phyloP scores from a whole-genome alignment of 2,329 filamentous ascomycete genomes.

The Pseudogymnoascus sp. region DNA sequence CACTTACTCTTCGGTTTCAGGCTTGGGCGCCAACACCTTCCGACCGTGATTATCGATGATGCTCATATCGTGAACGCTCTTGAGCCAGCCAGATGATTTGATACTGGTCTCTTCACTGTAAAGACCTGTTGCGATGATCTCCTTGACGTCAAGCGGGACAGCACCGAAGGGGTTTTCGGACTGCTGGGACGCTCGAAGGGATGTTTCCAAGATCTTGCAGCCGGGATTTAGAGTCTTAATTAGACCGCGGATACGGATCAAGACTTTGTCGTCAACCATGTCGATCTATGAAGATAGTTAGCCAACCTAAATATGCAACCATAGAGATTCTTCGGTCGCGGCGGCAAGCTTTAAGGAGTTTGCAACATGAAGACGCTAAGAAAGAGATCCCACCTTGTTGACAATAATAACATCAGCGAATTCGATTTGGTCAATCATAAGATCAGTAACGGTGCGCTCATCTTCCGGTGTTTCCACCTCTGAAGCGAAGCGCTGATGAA shows the following conservation, averaged over 20 bases:
- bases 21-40: slow-evolving; percentile 54
- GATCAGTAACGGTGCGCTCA: slow-evolving; percentile 64
- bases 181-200: slow-evolving; percentile 42
- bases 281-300: slow-evolving; percentile 25
- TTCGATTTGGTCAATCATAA: slow-evolving; percentile 72
- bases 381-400: slow-evolving; percentile 56
- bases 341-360: not conserved
- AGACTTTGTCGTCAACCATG: slow-evolving; percentile 30
- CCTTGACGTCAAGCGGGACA: slow-evolving; percentile 38
- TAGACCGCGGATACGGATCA: slow-evolving; percentile 42
- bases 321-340: not conserved
- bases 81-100: slow-evolving; percentile 60
- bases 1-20: slow-evolving; percentile 57
- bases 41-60: slow-evolving; percentile 46
- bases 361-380: not conserved
- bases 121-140: slow-evolving; percentile 57
- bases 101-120: slow-evolving; percentile 59
- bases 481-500: slow-evolving; percentile 51
- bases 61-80: slow-evolving; percentile 61
- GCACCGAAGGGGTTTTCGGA: not conserved
- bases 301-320: not conserved
- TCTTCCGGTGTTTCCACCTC: slow-evolving; percentile 59
- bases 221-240: slow-evolving; percentile 57
- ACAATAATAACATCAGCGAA: slow-evolving; percentile 67
- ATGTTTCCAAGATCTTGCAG: slow-evolving; percentile 55